Conservation (phyloP, 148 eudicot genomes). For the Nepenthes mirabilis region DNA sequence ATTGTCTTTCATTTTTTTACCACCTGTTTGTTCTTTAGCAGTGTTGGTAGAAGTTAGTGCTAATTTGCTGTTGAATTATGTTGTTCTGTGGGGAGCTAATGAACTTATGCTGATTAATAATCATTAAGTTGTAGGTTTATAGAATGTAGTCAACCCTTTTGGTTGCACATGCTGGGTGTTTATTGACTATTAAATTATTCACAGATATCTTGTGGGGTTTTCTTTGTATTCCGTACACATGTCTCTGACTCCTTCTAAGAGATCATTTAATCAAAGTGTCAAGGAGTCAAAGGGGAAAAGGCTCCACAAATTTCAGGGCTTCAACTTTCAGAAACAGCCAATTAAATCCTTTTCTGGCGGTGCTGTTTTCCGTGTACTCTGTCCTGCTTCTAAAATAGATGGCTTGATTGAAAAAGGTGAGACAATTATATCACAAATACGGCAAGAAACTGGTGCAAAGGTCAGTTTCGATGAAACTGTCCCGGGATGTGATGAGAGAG, state of each 20-base stretch:
- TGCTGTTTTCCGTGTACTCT: slow-evolving; percentile 53
- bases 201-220: no score
- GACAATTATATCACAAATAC: slow-evolving; percentile 43
- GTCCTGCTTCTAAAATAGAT: slow-evolving; percentile 47
- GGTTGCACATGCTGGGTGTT: no score
- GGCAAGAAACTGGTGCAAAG: slow-evolving; percentile 65
- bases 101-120: no score
- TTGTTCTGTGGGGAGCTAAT: no score
- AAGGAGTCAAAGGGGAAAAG: slow-evolving; percentile 49
- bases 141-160: no score
- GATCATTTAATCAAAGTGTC: slow-evolving; percentile 30
- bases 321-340: slow-evolving; percentile 18
- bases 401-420: slow-evolving; percentile 49
- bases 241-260: slow-evolving; percentile 83
- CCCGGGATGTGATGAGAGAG: slow-evolving; percentile 67
- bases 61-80: no score
- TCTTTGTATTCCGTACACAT: slow-evolving; percentile 11
- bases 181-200: no score
- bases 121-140: no score
- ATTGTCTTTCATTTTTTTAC: no score
- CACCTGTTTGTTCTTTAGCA: no score
- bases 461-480: slow-evolving; percentile 55
- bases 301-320: slow-evolving; percentile 34
- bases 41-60: no score
- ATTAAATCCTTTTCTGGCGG: slow-evolving; percentile 26